phyloP scores from a whole-genome alignment of 305 asterid genomes.

The Fraxinus velutina region DNA sequence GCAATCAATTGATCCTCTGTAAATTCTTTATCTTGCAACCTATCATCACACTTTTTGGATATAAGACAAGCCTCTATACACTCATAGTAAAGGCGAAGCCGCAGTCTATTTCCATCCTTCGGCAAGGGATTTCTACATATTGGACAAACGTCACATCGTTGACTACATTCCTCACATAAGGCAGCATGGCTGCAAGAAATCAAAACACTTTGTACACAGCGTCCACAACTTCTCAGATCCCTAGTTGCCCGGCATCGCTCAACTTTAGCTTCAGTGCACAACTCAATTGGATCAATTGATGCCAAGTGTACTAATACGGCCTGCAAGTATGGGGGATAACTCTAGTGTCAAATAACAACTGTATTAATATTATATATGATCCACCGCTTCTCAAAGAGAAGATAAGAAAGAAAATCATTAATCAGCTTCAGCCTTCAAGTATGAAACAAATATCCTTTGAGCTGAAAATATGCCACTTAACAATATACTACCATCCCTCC shows the following conservation, averaged over 20 bases:
- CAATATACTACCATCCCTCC: not conserved
- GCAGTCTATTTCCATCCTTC: conserved; percentile 53
- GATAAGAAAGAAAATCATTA: not conserved
- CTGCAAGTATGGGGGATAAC: conserved; percentile 35
- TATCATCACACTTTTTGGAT: conserved; percentile 71
- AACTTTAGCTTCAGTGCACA: conserved; percentile 88
- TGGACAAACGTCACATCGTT: conserved; percentile 87
- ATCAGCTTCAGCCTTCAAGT: not conserved
- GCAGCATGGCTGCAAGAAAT: conserved; percentile 83
- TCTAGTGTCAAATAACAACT: not conserved
- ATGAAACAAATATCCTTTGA: not conserved
- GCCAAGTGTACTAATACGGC: conserved; percentile 75
- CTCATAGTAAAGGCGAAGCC: conserved; percentile 78
- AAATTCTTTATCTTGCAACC: conserved; percentile 61
- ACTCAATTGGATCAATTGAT: conserved; percentile 71
- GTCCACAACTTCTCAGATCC: conserved; percentile 91
- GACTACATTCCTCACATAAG: conserved; percentile 89
- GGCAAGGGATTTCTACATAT: conserved; percentile 68
- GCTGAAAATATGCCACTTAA: not conserved
- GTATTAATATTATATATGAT: not conserved
- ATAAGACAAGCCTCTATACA: conserved; percentile 84
- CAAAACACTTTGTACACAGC: conserved; percentile 66
- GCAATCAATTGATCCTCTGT: conserved; percentile 55
- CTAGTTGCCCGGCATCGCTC: conserved; percentile 93
- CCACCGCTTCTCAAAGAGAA: not conserved